Base-by-base conservation (phyloP, 2,329 filamentous ascomycete genomes). In the Aureobasidium leucospermi region DNA sequence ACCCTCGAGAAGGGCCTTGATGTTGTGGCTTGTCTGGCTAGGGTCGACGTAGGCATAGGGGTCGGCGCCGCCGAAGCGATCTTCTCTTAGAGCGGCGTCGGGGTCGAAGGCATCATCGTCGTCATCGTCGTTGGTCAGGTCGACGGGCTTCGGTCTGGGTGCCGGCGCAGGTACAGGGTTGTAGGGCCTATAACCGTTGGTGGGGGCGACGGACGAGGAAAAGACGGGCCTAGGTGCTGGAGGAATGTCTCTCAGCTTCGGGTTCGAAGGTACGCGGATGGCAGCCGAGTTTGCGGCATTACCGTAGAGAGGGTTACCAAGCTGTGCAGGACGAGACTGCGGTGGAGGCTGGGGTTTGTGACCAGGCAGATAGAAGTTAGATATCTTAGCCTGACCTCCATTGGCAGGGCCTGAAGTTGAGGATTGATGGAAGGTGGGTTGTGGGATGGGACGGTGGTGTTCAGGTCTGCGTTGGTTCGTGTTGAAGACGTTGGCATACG, bases 1-100 rank as follows among this genome's bases (percentile, higher is more conserved):
- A 7, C 88, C 89, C 70, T 93, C 89, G 1, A 94, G 78, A n/a
- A 94, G 73, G 7, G 87, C 88, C 70, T 94, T 94, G 64, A 94
- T 79, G 65, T 93, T 89, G 48, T 86, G 85, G 53, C 82, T 84
- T 10, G 89, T 88, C 70, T 89, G 87, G 60, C 78, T 77, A 0
- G 87, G 83, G 64, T 92, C 88, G 6, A 87, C 84, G 65, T 88
- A 90, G 59, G 76, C 77, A 65, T 78, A 77, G 10, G 80, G 76
- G 64, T 85, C 83, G 15, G 76, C 73, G 0, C 79, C 75, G 4
- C 81, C 81, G 65, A 84, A 84, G 4, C 71, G 70, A 31, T 79
- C 75, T 36, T 78, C 71, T 13, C 73, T 71, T 28, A 80, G 73
- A 3, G 70, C 74, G 15, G 70, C 73, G 64, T 80, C 78, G 3